A percentile compares a stretch with the other conserved stretches of the same genome.
These are phyloP conservation scores for Effrenium voratum DNA, from an alignment of 73 alveolate genomes.

Conservation along the genomic window DNA sequence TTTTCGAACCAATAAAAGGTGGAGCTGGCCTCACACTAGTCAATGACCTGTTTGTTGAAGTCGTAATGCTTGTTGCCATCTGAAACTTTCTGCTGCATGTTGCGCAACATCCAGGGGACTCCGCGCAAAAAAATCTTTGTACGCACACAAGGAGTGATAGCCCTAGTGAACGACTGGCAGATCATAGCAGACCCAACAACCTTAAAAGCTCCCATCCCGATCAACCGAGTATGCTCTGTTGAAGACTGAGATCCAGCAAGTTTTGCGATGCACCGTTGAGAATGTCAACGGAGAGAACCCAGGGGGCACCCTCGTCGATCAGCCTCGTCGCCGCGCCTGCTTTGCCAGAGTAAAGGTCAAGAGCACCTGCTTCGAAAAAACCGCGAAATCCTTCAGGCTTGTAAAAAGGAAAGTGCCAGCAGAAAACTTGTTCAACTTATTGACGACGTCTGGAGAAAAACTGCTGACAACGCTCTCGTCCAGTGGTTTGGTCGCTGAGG, in stretches of 20 bases:
- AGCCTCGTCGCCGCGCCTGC: neutral
- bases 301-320: neutral
- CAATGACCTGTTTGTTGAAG: neutral
- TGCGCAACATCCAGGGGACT: neutral
- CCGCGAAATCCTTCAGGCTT: no score
- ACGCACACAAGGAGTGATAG: neutral
- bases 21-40: neutral
- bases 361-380: neutral
- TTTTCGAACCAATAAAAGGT: neutral
- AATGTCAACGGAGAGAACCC: neutral
- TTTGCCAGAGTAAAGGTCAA: constrained; percentile 13
- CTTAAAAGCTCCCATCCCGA: neutral
- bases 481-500: neutral
- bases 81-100: neutral
- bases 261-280: neutral
- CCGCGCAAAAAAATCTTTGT: neutral
- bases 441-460: neutral
- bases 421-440: neutral
- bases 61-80: neutral
- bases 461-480: neutral
- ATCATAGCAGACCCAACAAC: constrained; percentile 1
- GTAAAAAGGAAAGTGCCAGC: neutral
- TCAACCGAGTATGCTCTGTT: neutral
- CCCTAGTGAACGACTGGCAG: neutral
- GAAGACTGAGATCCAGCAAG: neutral